phyloP scores from a whole-genome alignment of 2,329 filamentous ascomycete species.

The Xylaria sp. region DNA sequence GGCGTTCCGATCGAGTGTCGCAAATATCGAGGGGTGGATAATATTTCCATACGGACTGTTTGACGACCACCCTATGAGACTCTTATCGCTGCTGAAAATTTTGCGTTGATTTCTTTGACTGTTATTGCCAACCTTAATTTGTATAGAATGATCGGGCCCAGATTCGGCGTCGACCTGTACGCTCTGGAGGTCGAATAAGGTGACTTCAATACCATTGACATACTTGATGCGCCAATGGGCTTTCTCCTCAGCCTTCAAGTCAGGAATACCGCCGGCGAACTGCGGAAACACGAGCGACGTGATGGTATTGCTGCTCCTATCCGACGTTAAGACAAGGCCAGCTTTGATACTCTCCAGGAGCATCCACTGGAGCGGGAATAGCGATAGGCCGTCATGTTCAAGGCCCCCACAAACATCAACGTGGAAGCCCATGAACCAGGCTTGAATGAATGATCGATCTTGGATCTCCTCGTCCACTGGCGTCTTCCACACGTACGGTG shows the following conservation, averaged over 20 bases:
- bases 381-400: constrained; percentile 29
- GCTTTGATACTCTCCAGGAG: constrained; percentile 28
- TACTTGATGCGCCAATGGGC: constrained; percentile 29
- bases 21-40: constrained; percentile 27
- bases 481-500: constrained; percentile 6
- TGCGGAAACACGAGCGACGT: constrained; percentile 28
- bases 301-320: background rate
- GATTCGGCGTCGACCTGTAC: constrained; percentile 23
- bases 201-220: constrained; percentile 27
- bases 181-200: constrained; percentile 31
- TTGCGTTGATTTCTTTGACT: constrained; percentile 16
- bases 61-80: constrained; percentile 15
- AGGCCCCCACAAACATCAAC: constrained; percentile 27
- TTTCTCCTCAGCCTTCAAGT: constrained; percentile 20
- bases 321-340: constrained; percentile 21
- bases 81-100: constrained; percentile 13
- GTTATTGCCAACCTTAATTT: constrained; percentile 1
- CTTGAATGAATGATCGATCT: constrained; percentile 24
- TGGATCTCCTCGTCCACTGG: constrained; percentile 1
- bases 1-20: constrained; percentile 22
- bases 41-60: constrained; percentile 21
- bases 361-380: constrained; percentile 34
- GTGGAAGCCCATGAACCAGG: constrained; percentile 33
- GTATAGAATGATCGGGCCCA: constrained; percentile 22
- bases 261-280: constrained; percentile 25